A percentile compares a stretch with the other conserved stretches of the same genome.
Evolutionary conservation across 2,329 filamentous ascomycete species (phyloP).

Genomic region (Aureobasidium pullulans): DNA sequence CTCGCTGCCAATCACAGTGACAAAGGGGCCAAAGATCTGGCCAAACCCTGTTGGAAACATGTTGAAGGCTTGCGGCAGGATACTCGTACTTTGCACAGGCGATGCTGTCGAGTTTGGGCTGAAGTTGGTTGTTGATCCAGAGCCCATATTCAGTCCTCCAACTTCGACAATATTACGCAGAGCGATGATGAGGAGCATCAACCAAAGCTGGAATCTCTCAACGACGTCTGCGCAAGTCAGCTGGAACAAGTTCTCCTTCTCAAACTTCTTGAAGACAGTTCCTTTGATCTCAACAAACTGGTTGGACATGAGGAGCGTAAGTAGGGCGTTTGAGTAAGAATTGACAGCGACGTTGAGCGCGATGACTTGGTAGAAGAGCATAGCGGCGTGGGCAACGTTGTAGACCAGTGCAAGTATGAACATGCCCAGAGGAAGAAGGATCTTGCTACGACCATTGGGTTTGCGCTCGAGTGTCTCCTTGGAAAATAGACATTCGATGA

Average conservation of each 20-base stretch:
- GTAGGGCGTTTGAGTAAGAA: slow-evolving; percentile 90
- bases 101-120: slow-evolving; percentile 43
- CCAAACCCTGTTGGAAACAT: slow-evolving; percentile 64
- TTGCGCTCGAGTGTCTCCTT: slow-evolving; percentile 85
- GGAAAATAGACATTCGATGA: slow-evolving; percentile 92
- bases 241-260: slow-evolving; percentile 96
- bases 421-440: slow-evolving; percentile 82
- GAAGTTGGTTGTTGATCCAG: slow-evolving; percentile 22
- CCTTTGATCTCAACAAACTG: slow-evolving; percentile 99
- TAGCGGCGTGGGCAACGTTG: slow-evolving; percentile 78
- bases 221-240: slow-evolving; percentile 94
- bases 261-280: slow-evolving; percentile 96
- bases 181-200: slow-evolving; percentile 94
- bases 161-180: slow-evolving; percentile 95
- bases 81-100: slow-evolving; percentile 58
- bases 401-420: slow-evolving; percentile 81
- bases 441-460: slow-evolving; percentile 80
- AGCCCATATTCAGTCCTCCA: slow-evolving; percentile 62
- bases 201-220: slow-evolving; percentile 93
- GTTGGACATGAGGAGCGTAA: slow-evolving; percentile 89
- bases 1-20: slow-evolving; percentile 90
- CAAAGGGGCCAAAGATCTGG: slow-evolving; percentile 84
- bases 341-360: slow-evolving; percentile 97
- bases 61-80: slow-evolving; percentile 85
- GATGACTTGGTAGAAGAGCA: slow-evolving; percentile 94